Conservation (phyloP, 768 basidiomycete species). For the Phanerochaete carnosa region DNA sequence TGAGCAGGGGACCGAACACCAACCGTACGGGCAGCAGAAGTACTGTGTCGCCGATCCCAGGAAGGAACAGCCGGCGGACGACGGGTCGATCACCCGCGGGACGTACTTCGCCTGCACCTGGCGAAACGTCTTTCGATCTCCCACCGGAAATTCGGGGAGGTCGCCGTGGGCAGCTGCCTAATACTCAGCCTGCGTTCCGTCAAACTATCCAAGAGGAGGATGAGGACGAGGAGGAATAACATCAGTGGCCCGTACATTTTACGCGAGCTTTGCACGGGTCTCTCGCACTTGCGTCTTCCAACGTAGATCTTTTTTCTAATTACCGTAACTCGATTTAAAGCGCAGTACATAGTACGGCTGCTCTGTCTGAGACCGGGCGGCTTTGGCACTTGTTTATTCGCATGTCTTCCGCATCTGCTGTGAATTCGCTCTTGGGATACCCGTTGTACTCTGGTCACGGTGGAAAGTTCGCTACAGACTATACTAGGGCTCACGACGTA, state of each 20-base stretch:
- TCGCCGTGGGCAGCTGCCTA: conserved; percentile 62
- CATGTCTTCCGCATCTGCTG: conserved; percentile 3
- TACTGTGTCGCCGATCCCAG: conserved; percentile 3
- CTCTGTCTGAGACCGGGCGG: neutral
- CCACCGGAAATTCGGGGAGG: conserved; percentile 48
- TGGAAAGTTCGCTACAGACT: neutral
- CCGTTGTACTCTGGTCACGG: conserved; percentile 5
- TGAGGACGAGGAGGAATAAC: conserved; percentile 72
- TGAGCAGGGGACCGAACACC: neutral
- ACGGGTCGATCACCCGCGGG: conserved; percentile 56
- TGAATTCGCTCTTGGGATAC: conserved; percentile 8
- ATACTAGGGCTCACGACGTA: neutral
- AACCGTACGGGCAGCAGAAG: conserved; percentile 18
- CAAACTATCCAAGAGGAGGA: conserved; percentile 83
- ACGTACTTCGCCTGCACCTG: conserved; percentile 56
- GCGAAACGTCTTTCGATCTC: conserved; percentile 45
- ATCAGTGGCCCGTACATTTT: conserved; percentile 1
- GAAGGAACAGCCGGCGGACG: conserved; percentile 16
- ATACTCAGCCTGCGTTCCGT: conserved; percentile 62
- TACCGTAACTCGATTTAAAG: neutral
- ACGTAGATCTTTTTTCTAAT: conserved; percentile 6
- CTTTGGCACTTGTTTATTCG: conserved; percentile 3
- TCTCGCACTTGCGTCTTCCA: neutral
- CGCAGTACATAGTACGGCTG: neutral
- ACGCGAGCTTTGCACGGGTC: neutral